phyloP scores from a whole-genome alignment of 2,329 filamentous ascomycete genomes.

The Neofusicoccum cordaticola region DNA sequence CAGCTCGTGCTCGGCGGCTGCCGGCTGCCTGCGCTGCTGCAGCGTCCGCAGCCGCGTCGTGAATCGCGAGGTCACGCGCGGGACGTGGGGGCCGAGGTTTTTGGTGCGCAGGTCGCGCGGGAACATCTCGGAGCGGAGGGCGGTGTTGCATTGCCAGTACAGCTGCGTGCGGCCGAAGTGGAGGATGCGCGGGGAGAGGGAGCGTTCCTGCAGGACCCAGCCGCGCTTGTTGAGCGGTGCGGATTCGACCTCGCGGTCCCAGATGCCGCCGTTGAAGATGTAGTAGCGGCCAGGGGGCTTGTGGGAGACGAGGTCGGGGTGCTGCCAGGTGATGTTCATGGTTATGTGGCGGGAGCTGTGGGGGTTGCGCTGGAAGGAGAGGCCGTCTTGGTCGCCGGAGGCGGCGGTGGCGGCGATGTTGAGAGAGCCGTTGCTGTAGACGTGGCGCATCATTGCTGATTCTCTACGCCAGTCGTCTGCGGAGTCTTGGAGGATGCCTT shows the following conservation, averaged over 20 bases:
- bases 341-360: neutral
- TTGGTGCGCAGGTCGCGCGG: too few relatives aligned
- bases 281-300: neutral
- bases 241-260: neutral
- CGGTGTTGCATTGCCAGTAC: conserved; percentile 20
- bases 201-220: conserved; percentile 25
- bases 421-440: conserved; percentile 18
- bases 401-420: conserved; percentile 19
- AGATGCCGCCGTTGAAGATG: neutral
- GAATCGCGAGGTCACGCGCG: too few relatives aligned
- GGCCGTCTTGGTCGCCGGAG: neutral
- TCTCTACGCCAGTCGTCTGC: conserved; percentile 18
- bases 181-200: conserved; percentile 20
- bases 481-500: conserved; percentile 19
- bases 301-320: too few relatives aligned
- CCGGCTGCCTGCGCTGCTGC: too few relatives aligned
- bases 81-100: too few relatives aligned
- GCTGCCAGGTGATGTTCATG: neutral
- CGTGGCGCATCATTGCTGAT: conserved; percentile 15
- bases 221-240: conserved; percentile 22
- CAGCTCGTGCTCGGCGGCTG: too few relatives aligned
- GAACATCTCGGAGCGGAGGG: too few relatives aligned
- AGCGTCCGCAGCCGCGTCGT: too few relatives aligned
- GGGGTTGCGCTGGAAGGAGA: neutral
- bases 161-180: conserved; percentile 19